Percentiles rank a stretch among this genome's conserved stretches.
Evolutionary conservation across 2,329 filamentous ascomycete species (phyloP).

Genomic region (Colletotrichum tamarilloi): DNA sequence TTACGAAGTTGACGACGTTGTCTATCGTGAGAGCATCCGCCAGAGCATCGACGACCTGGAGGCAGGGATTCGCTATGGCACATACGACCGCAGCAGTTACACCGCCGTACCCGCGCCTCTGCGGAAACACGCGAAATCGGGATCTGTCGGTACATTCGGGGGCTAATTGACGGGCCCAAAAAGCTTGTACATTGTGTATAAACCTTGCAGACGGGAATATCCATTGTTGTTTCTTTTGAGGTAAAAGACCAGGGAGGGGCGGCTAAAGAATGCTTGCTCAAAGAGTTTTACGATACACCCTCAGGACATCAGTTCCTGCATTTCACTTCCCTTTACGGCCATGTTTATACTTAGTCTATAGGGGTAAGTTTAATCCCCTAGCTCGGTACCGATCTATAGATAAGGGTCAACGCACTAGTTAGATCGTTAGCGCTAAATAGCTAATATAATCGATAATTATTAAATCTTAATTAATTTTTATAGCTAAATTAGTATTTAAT

Average conservation of each 20-base stretch:
- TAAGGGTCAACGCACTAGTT: too few relatives aligned
- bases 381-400: too few relatives aligned
- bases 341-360: too few relatives aligned
- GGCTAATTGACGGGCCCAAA: constrained; percentile 1
- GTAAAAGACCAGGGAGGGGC: constrained; percentile 3
- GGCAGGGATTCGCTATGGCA: background rate
- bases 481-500: too few relatives aligned
- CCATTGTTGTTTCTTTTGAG: constrained; percentile 4
- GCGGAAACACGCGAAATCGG: constrained; percentile 17
- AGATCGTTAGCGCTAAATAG: too few relatives aligned
- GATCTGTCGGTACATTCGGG: constrained; percentile 22
- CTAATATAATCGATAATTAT: too few relatives aligned
- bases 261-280: constrained; percentile 3
- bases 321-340: constrained; percentile 11
- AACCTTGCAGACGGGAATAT: background rate
- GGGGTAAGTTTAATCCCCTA: too few relatives aligned
- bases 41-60: constrained; percentile 18
- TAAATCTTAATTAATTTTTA: too few relatives aligned
- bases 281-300: constrained; percentile 20
- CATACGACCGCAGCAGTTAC: constrained; percentile 1
- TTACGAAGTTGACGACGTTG: constrained; percentile 14
- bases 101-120: constrained; percentile 4
- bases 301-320: constrained; percentile 21
- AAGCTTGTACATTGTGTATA: background rate
- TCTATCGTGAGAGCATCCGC: constrained; percentile 12